These are phyloP conservation scores for Tylopilus sp. DNA, from an alignment of 768 basidiomycete species.

Conservation along the genomic window DNA sequence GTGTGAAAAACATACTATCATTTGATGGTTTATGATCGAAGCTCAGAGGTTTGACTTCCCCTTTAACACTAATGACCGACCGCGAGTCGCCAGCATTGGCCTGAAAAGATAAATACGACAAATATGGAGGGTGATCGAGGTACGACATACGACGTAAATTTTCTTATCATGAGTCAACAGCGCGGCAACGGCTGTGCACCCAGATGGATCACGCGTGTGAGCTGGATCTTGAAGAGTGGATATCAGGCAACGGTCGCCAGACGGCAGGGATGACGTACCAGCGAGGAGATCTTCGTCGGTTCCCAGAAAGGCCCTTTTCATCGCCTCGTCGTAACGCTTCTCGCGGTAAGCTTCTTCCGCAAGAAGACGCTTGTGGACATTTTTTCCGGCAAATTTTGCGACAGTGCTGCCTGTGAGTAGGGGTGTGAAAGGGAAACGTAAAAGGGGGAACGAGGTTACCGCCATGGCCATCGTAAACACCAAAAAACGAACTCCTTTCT, in stretches of 20 bases:
- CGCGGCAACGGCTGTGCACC: conserved; percentile 92
- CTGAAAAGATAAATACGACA: conserved; percentile 39
- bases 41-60: conserved; percentile 84
- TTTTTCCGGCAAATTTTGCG: conserved; percentile 82
- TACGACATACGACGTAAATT: conserved; percentile 69
- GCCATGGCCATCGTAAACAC: conserved; percentile 98
- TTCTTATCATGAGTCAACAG: conserved; percentile 74
- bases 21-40: conserved; percentile 95
- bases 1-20: conserved; percentile 51
- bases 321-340: conserved; percentile 66
- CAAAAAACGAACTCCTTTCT: conserved; percentile 78
- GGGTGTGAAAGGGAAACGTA: background rate
- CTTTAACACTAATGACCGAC: conserved; percentile 80
- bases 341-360: conserved; percentile 69
- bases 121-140: background rate
- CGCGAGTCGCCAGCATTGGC: conserved; percentile 98
- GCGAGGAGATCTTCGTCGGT: conserved; percentile 93
- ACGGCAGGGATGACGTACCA: conserved; percentile 44
- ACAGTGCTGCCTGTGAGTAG: conserved; percentile 63
- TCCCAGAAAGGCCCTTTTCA: conserved; percentile 88
- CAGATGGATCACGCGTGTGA: conserved; percentile 88
- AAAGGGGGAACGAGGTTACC: conserved; percentile 46
- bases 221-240: conserved; percentile 58
- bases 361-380: conserved; percentile 75
- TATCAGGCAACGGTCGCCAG: conserved; percentile 1